Base-by-base conservation (phyloP, 441 rosid genomes). In the Geranium incanum region DNA sequence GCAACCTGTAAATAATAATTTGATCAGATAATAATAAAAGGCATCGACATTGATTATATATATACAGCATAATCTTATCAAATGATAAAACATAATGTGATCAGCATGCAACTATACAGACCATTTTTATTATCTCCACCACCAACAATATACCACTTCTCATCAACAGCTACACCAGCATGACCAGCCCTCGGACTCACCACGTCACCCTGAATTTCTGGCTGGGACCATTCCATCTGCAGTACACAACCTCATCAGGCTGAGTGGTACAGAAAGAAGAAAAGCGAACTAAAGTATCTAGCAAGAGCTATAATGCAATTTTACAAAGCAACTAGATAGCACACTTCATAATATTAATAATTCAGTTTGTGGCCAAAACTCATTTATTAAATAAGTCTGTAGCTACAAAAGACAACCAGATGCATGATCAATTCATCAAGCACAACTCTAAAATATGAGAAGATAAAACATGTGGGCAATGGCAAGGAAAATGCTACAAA, bases 211-310 rank as follows among this genome's bases (percentile, higher is more conserved):
- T 81, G 95, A 80, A 85, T 83, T 75, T 89, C 89, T 71, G 95
- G 93, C 81, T 84, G 90, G 64, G 97, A 90, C 98, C 99, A 95
- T 79, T 92, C 97, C 86, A 87, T 86, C 99, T 95, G 92, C 86
- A 80, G 60, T 16, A 66, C 41, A 70, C 68, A 19, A 66, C 60
- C 60, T 23, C 36, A 48, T 38, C 74, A 76, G 62, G 28, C 37
- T 57, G 50, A 52, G 60, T 15, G 59, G 62, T 12, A 21, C 57
- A 62, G 21, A 37, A 72, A 19, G 48, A 4, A 45, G 36, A 37
- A 50, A 50, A 50, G 59, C 5, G 59, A 50, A 50, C 59, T n/a
- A 50, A 50, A 50, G 16, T 50, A 11, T n/a, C n/a, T 50, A 50
- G 59, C 59, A 50, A 13, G 18, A 50, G 3, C 59, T 12, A 50